A percentile compares a stretch with the other conserved stretches of the same genome.
Evolutionary conservation across 2,329 filamentous ascomycete genomes (phyloP).

Genomic region (Didymosphaeria variabile): DNA sequence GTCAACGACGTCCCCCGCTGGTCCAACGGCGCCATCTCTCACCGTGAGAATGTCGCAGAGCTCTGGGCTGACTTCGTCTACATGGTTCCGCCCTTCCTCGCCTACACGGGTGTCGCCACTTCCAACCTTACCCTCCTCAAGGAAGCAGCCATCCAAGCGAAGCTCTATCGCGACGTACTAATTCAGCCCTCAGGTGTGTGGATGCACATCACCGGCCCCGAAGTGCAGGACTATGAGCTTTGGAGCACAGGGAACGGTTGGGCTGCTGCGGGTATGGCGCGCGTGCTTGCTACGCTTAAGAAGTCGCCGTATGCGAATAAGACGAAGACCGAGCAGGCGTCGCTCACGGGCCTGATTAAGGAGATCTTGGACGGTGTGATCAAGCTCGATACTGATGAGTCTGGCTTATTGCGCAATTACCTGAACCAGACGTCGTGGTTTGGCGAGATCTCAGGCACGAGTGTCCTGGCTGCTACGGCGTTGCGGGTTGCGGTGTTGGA

Average conservation of each 20-base stretch:
- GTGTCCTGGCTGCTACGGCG: slow-evolving; percentile 54
- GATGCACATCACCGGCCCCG: slow-evolving; percentile 57
- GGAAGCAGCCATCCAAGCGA: slow-evolving; percentile 53
- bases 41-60: slow-evolving; percentile 54
- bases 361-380: slow-evolving; percentile 51
- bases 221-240: slow-evolving; percentile 44
- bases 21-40: slow-evolving; percentile 59
- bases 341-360: slow-evolving; percentile 45
- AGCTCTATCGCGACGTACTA: slow-evolving; percentile 54
- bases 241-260: slow-evolving; percentile 62
- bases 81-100: slow-evolving; percentile 61
- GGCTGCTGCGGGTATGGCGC: slow-evolving; percentile 58
- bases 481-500: slow-evolving; percentile 58
- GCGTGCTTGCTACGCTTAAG: slow-evolving; percentile 56
- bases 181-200: slow-evolving; percentile 47
- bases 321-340: slow-evolving; percentile 28
- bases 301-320: slow-evolving; percentile 35
- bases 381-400: slow-evolving; percentile 43
- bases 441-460: slow-evolving; percentile 60
- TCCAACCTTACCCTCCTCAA: slow-evolving; percentile 46
- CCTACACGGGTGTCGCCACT: slow-evolving; percentile 55
- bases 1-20: slow-evolving; percentile 53
- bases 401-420: slow-evolving; percentile 58
- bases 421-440: slow-evolving; percentile 56
- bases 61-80: slow-evolving; percentile 61